Base-by-base conservation (phyloP, 108 stramenopile species). In the Nitzschia sp. region DNA sequence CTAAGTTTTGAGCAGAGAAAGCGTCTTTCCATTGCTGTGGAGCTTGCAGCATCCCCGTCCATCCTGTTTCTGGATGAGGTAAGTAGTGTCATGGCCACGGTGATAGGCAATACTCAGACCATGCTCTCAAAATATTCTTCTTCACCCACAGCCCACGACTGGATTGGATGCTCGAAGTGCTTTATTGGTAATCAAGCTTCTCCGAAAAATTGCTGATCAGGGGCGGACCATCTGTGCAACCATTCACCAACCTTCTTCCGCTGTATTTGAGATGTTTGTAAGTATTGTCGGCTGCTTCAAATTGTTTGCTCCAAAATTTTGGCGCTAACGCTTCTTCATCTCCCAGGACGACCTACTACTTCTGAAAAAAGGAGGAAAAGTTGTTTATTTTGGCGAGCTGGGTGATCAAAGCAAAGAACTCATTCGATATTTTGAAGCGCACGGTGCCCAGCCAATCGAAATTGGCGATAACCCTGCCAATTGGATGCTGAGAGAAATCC, bases 41-140 rank as follows among this genome's bases (percentile, higher is more conserved):
- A 88, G 52, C 73, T 92, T 11, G 87, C 85, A 13, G 75, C 87
- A 3, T 85, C 85, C 8, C 85, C 79, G 30, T 78, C 81, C 3
- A 69, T 86, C 27, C 54, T 86, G n/a, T 82, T 83, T 48, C 71
- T 96, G 48, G 96, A 96, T 68, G 93, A 94, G 66, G 73, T 75
- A 59, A 56, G 73, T 36, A 34, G 16, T 48, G 13, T 19, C 25
- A 22, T 45, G 17, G 34, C 2, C 17, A 53, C 50, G 8, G 26
- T 31, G 56, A 57, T 13, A 41, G 38, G 38, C 38, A 50, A 41
- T 41, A 13, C 38, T 9, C 6, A 41, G 13, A 41, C 38, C 13
- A 13, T 41, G 13, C 38, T 41, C 9, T 9, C 38, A 13, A 41
- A 6, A 41, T 41, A 6, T 41, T 13, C 9, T 41, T 41, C 38